Evolutionary conservation across 129 eudicot genomes (phyloP).

Genomic region (Flaveria trinervia): DNA sequence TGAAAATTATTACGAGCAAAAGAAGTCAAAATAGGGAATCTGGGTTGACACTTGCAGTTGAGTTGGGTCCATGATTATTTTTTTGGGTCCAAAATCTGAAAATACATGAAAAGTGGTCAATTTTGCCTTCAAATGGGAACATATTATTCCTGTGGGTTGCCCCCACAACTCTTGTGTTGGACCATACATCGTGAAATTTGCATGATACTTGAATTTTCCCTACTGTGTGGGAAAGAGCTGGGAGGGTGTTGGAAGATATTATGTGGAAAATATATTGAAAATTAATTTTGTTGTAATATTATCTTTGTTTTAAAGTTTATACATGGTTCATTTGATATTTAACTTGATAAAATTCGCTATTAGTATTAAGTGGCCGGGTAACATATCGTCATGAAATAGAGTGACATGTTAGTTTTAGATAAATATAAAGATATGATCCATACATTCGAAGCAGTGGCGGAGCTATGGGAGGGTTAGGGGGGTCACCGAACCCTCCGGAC

Average conservation of each 20-base stretch:
- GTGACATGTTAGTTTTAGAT: no score
- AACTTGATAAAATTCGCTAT: no score
- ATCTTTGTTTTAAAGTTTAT: no score
- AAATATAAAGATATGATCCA: no score
- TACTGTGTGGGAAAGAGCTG: not conserved
- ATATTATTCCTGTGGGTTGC: constrained; percentile 3
- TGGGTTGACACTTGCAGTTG: not conserved
- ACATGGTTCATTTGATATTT: no score
- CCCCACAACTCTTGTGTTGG: constrained; percentile 3
- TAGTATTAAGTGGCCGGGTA: no score
- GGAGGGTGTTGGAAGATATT: not conserved
- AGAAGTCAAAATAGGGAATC: not conserved
- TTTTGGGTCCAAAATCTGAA: not conserved
- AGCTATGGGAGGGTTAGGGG: no score
- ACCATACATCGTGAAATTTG: not conserved
- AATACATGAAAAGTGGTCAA: not conserved
- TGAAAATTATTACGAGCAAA: not conserved
- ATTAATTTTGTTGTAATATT: no score
- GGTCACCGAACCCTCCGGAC: no score
- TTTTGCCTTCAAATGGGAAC: not conserved
- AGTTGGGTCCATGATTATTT: not conserved
- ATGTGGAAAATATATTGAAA: no score
- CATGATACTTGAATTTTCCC: not conserved
- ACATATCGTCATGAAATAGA: no score
- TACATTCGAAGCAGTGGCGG: no score